Evolutionary conservation across 73 alveolate species (phyloP), one percentile per base, ranked within the genome.

Genomic region (Paramecium tetraurelia): DNA sequence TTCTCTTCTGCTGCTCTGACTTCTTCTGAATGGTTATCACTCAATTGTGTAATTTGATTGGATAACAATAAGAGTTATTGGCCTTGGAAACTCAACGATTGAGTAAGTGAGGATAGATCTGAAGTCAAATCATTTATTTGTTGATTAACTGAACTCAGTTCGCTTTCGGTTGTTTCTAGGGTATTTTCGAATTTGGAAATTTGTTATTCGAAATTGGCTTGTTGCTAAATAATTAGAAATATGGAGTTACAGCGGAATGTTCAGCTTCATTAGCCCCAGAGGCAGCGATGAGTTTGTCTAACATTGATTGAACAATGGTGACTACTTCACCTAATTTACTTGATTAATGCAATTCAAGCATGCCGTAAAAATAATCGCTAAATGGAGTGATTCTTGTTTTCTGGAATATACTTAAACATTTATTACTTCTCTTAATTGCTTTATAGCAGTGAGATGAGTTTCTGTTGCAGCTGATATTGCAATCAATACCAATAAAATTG

Each of bases 311-410:
- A 0, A 75, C 87, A 16, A 75, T 14, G 3, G 68, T 12, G 14
- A 75, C 59, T 8, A 75, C 69, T 75, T 75, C 87, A 12, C 59
- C 87, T 75, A 75, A 75, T 75, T 75, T 75, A 31, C 59, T 41
- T n/a, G 58, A 38, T 41, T 75, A 22, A 38, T 41, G 58, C 11
- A 75, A 41, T 38, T 75, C 87, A 38, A 75, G 59, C 59, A 75
- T 38, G 18, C 87, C 87, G 35, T 75, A 41, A 38, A 75, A 75
- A 75, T 75, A 75, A 75, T 75, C 87, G 84, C 84, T 63, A 63
- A 63, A 63, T 12, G 84, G 84, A 31, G 84, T 63, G 84, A 63
- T 63, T 63, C 84, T 63, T 31, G 84, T 63, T 63, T 63, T 63
- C 84, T 63, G 46, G 7, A 63, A 10, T 63, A 63, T 63, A 31